These are phyloP conservation scores for Eucalyptus regnans DNA, from an alignment of 345 rosid genomes.

Conservation along the genomic window DNA sequence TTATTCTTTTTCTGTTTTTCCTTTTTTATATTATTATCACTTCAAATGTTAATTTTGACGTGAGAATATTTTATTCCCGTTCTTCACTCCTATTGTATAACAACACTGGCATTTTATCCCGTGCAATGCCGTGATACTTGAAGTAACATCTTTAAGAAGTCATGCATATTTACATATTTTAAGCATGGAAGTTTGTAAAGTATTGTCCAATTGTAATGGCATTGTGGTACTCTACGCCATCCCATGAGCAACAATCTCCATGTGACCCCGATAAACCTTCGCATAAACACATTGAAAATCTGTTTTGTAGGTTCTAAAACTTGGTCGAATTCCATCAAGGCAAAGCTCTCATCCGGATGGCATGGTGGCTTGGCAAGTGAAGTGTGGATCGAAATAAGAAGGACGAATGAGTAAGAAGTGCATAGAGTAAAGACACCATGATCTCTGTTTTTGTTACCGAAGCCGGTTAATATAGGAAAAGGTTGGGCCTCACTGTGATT, in stretches of 20 bases:
- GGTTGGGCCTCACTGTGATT: conserved; percentile 26
- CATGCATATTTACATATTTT: too few relatives aligned
- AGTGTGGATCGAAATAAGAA: background rate
- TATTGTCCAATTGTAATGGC: background rate
- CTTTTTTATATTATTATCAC: background rate
- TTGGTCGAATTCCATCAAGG: background rate
- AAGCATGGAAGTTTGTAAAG: background rate
- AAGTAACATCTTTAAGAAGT: background rate
- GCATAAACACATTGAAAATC: background rate
- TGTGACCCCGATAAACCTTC: background rate
- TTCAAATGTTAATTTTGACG: too few relatives aligned
- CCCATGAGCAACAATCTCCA: background rate
- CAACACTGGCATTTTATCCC: background rate
- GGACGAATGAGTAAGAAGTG: background rate
- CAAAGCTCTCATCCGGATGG: background rate
- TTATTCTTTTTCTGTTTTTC: too few relatives aligned
- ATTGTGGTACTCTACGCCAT: background rate
- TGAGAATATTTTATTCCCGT: background rate
- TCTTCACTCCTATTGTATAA: too few relatives aligned
- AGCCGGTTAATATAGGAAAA: conserved; percentile 18
- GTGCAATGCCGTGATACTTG: background rate
- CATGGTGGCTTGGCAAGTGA: background rate
- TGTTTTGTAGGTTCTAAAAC: background rate
- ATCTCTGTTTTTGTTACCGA: background rate
- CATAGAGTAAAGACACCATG: background rate